phyloP scores from a whole-genome alignment of 805 yeast species.

The Kodamaea sagamina region DNA sequence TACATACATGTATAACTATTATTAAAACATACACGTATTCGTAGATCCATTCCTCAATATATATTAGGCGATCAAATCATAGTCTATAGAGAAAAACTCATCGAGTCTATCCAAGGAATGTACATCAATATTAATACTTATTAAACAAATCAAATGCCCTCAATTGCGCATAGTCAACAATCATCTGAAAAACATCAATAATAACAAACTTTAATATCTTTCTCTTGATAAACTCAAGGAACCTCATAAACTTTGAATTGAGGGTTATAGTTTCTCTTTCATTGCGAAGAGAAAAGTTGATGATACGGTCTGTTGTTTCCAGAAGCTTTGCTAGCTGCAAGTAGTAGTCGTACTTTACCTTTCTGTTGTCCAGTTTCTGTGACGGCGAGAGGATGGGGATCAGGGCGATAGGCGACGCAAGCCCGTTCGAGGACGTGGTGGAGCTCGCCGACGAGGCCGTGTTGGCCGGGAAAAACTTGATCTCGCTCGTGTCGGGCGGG shows the following conservation, averaged over 20 bases:
- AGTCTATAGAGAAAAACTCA: conserved; percentile 4
- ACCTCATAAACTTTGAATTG: conserved; percentile 23
- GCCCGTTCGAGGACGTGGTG: neutral
- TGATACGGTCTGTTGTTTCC: conserved; percentile 17
- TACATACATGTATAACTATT: too few species aligned
- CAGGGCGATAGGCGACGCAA: conserved; percentile 14
- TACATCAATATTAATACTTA: neutral
- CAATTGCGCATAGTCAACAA: conserved; percentile 32
- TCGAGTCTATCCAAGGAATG: neutral
- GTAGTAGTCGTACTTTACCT: conserved; percentile 38
- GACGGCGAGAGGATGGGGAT: conserved; percentile 17
- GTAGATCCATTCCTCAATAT: neutral
- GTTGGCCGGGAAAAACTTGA: conserved; percentile 6
- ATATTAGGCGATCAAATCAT: conserved; percentile 4
- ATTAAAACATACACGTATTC: too few species aligned
- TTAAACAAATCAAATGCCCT: conserved; percentile 15
- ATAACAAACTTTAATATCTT: conserved; percentile 38
- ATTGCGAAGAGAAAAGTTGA: conserved; percentile 13
- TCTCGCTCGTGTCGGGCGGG: conserved; percentile 12
- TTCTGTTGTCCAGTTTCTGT: conserved; percentile 34
- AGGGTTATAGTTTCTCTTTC: conserved; percentile 12
- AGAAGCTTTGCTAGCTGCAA: conserved; percentile 26
- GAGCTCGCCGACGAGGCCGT: neutral
- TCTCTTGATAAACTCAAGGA: conserved; percentile 39
- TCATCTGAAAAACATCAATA: conserved; percentile 39